phyloP scores from a whole-genome alignment of 2,329 filamentous ascomycete genomes.

The Cladobotryum mycophilum region DNA sequence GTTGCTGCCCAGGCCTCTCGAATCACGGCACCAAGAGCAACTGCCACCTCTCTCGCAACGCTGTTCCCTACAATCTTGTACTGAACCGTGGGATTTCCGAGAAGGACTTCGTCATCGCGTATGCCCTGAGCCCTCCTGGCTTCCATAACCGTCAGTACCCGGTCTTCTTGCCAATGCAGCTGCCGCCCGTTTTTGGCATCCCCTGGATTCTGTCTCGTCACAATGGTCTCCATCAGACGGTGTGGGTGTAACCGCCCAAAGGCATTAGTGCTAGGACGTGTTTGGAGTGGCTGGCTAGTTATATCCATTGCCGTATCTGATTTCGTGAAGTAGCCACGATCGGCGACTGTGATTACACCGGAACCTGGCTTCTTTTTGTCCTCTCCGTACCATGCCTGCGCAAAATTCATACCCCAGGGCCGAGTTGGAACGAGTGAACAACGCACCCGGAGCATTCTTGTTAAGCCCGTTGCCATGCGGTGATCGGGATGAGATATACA shows the following conservation, averaged over 20 bases:
- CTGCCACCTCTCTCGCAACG: conserved; percentile 61
- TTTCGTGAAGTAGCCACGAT: conserved; percentile 34
- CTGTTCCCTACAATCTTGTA: conserved; percentile 70
- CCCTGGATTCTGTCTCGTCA: conserved; percentile 43
- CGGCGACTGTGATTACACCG: conserved; percentile 31
- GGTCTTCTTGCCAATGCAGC: conserved; percentile 61
- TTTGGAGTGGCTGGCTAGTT: conserved; percentile 14
- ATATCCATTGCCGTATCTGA: background rate
- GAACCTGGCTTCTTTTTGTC: conserved; percentile 16
- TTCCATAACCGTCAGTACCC: conserved; percentile 60
- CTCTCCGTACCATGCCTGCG: conserved; percentile 36
- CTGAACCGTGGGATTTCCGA: conserved; percentile 51
- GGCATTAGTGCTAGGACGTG: conserved; percentile 33
- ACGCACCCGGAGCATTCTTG: conserved; percentile 34
- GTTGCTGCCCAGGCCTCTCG: conserved; percentile 44
- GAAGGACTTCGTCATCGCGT: conserved; percentile 61
- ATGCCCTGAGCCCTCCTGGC: conserved; percentile 63
- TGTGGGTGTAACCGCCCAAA: conserved; percentile 50
- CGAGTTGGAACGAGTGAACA: conserved; percentile 53
- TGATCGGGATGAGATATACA: conserved; percentile 67
- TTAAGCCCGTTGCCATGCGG: conserved; percentile 39
- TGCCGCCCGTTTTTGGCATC: conserved; percentile 50
- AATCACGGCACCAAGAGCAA: conserved; percentile 59
- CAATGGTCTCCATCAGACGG: conserved; percentile 55
- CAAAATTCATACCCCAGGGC: conserved; percentile 50